A percentile compares a stretch with the other conserved stretches of the same genome.
phyloP scores from a whole-genome alignment of 1,284 basidiomycete genomes.

The Cryptococcus wingfieldii region DNA sequence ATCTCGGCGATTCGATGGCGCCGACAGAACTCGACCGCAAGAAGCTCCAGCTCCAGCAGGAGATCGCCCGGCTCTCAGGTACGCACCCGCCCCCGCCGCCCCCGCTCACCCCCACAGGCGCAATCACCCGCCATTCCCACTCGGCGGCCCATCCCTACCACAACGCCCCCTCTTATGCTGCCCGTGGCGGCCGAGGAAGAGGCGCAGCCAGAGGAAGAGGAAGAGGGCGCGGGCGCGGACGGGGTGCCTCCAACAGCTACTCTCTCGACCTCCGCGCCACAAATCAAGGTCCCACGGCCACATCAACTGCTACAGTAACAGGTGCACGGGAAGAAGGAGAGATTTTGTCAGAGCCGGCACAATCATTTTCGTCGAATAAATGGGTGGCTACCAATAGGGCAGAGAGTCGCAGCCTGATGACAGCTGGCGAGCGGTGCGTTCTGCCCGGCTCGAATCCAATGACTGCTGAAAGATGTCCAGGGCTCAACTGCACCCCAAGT shows the following conservation, averaged over 20 bases:
- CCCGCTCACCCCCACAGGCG: slow-evolving; percentile 18
- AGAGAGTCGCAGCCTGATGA: slow-evolving; percentile 45
- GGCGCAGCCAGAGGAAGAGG: slow-evolving; percentile 12
- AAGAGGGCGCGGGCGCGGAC: slow-evolving; percentile 9
- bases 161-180: slow-evolving; percentile 12
- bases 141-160: slow-evolving; percentile 34
- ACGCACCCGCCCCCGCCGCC: slow-evolving; percentile 2
- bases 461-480: background rate
- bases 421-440: slow-evolving; percentile 42
- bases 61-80: slow-evolving; percentile 49
- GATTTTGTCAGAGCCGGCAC: slow-evolving; percentile 7
- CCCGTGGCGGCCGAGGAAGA: background rate
- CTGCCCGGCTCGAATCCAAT: no score
- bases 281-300: slow-evolving; percentile 1
- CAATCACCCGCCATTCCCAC: slow-evolving; percentile 30
- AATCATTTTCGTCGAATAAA: background rate
- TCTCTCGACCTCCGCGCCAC: slow-evolving; percentile 23
- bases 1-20: background rate
- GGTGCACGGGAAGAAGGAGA: slow-evolving; percentile 18
- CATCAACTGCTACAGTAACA: slow-evolving; percentile 1
- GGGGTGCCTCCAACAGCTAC: slow-evolving; percentile 17
- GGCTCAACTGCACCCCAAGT: background rate
- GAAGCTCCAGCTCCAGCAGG: slow-evolving; percentile 42
- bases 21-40: slow-evolving; percentile 31
- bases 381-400: slow-evolving; percentile 37